Evolutionary conservation across 345 rosid species (phyloP).

Genomic region (Moricandia arvensis): DNA sequence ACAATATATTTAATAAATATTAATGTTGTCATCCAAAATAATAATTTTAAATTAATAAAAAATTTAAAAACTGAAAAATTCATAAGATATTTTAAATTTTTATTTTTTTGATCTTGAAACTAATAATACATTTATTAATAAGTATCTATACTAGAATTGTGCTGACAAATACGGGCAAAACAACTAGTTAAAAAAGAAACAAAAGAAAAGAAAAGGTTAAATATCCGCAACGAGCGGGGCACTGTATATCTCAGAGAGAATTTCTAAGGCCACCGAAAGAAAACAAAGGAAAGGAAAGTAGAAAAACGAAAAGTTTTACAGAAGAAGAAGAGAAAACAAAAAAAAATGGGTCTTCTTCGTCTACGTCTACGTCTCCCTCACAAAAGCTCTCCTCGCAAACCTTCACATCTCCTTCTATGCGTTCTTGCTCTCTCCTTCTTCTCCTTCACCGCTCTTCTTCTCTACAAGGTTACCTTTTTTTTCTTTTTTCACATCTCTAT

Average conservation of each 20-base stretch:
- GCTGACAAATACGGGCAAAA: too few species aligned
- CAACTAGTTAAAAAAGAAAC: constrained; percentile 32
- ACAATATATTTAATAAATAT: neutral
- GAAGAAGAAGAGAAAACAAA: neutral
- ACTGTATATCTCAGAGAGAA: constrained; percentile 22
- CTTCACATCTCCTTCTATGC: constrained; percentile 51
- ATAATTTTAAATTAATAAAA: too few species aligned
- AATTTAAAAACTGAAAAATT: neutral
- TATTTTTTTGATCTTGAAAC: too few species aligned
- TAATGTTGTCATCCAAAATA: too few species aligned
- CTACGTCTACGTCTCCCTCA: constrained; percentile 41
- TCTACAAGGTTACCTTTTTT: constrained; percentile 56
- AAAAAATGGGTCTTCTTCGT: constrained; percentile 27
- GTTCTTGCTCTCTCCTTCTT: constrained; percentile 50
- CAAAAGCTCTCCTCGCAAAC: constrained; percentile 44
- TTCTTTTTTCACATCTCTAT: neutral
- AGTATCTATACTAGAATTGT: too few species aligned
- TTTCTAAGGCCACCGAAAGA: constrained; percentile 8
- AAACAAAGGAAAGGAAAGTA: neutral
- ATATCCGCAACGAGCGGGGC: constrained; percentile 24
- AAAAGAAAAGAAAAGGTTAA: neutral
- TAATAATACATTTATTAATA: too few species aligned
- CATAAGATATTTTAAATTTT: too few species aligned
- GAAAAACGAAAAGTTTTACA: constrained; percentile 13
- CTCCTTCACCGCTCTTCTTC: constrained; percentile 59